These are phyloP conservation scores for Pythium dissotocum DNA, from an alignment of 352 stramenopile genomes.

Conservation along the genomic window DNA sequence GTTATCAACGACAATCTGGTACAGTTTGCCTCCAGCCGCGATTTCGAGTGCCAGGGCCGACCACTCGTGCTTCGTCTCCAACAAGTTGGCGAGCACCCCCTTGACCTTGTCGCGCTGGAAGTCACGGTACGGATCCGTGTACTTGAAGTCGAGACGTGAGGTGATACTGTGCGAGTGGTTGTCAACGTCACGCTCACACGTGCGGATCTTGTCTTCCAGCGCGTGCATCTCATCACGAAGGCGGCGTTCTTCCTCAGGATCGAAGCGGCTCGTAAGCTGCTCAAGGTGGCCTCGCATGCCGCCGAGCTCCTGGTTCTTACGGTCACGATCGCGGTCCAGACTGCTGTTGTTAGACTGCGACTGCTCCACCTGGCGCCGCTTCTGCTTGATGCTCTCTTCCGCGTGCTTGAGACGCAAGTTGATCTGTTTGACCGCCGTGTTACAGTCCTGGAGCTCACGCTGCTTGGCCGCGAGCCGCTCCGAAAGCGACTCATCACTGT, in stretches of 20 bases:
- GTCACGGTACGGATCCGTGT: slow-evolving; percentile 92
- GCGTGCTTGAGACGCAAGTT: slow-evolving; percentile 94
- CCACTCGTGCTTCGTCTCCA: slow-evolving; percentile 93
- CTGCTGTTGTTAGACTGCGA: slow-evolving; percentile 76
- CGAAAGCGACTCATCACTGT: slow-evolving; percentile 74
- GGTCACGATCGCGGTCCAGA: slow-evolving; percentile 65
- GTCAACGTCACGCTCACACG: slow-evolving; percentile 89
- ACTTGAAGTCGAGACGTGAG: slow-evolving; percentile 97
- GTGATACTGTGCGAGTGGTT: slow-evolving; percentile 91
- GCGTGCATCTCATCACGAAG: slow-evolving; percentile 60
- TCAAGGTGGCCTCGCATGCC: slow-evolving; percentile 53
- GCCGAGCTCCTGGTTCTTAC: slow-evolving; percentile 68
- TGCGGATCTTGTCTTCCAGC: slow-evolving; percentile 64
- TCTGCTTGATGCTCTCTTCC: slow-evolving; percentile 81
- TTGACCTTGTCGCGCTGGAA: slow-evolving; percentile 97
- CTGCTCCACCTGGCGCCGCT: slow-evolving; percentile 67
- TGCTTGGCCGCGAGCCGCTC: slow-evolving; percentile 79
- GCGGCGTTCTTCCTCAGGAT: slow-evolving; percentile 67
- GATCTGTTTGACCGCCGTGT: slow-evolving; percentile 87
- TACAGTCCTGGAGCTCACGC: slow-evolving; percentile 76
- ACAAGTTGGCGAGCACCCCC: slow-evolving; percentile 95
- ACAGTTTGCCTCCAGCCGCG: slow-evolving; percentile 96
- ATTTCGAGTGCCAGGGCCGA: slow-evolving; percentile 97
- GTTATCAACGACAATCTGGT: slow-evolving; percentile 99
- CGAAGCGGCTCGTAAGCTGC: slow-evolving; percentile 70